phyloP scores from a whole-genome alignment of 345 rosid genomes.

The Eucalyptus shirleyi region DNA sequence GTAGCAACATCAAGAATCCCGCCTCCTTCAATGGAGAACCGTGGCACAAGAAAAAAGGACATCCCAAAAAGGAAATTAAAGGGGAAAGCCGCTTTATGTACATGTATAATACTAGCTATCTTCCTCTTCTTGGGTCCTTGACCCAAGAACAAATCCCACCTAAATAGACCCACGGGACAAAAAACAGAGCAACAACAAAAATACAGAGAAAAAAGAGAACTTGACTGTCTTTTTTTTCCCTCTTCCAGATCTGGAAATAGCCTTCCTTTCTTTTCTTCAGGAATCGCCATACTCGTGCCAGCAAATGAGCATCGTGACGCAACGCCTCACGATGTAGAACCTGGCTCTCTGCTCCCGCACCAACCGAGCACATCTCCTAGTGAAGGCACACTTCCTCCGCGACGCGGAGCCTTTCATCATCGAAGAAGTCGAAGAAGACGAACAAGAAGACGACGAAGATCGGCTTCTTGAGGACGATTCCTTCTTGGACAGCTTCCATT shows the following conservation, averaged over 20 bases:
- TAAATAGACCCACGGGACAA: neutral
- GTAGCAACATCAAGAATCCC: neutral
- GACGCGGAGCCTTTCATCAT: slow-evolving; percentile 12
- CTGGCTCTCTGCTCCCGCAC: slow-evolving; percentile 89
- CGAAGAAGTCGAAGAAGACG: slow-evolving; percentile 38
- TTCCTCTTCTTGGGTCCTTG: slow-evolving; percentile 8
- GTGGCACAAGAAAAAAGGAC: neutral
- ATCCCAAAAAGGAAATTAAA: neutral
- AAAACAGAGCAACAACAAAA: neutral
- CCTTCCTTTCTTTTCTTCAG: neutral
- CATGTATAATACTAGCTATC: slow-evolving; percentile 18
- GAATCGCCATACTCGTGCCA: slow-evolving; percentile 84
- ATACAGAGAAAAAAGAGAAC: neutral
- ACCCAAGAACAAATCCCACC: neutral
- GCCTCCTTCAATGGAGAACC: slow-evolving; percentile 7
- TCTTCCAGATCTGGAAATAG: neutral
- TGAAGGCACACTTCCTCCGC: slow-evolving; percentile 51
- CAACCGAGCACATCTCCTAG: slow-evolving; percentile 72
- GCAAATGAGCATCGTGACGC: slow-evolving; percentile 88
- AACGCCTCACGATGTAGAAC: slow-evolving; percentile 88
- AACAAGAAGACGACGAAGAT: slow-evolving; percentile 14
- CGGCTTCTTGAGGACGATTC: slow-evolving; percentile 50
- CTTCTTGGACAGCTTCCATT: slow-evolving; percentile 54
- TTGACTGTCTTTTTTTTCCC: neutral
- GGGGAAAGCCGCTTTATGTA: slow-evolving; percentile 19